Base-by-base conservation (phyloP, 2,329 filamentous ascomycete genomes). In the Clonostachys sp. region DNA sequence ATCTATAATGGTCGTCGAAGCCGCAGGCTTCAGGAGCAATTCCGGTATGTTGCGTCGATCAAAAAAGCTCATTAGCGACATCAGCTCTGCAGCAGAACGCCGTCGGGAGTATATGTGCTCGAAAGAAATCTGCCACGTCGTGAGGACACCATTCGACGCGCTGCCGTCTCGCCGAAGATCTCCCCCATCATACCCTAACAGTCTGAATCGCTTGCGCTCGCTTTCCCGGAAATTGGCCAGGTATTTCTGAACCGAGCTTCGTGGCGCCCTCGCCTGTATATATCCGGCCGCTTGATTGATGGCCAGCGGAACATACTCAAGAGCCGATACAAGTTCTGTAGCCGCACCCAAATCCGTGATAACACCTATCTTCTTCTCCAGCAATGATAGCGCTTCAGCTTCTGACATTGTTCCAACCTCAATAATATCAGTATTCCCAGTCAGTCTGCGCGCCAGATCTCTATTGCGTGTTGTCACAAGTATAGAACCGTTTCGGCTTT, bases 1-100 rank as follows among this genome's bases (percentile, higher is more conserved):
- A 8, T 24, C 24, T 24, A 24, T 24, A 8, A 24, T 24, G 7
- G 24, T 24, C 24, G 24, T 8, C 24, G 24, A 24, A 24, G 24
- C 24, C 24, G 46, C 16, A 68, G 48, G 13, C 36, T 51, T 24
- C 63, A 59, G 0, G 24, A 24, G 24, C 24, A 24, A 24, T 7
- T 24, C 24, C 24, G 66, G 64, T 16, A 75, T 72, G 7, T 60
- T 64, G 51, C 73, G 64, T 20, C 57, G 56, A 46, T 75, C 62
- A 51, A 71, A 75, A 49, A 71, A 68, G 57, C 70, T 72, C 66
- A 76, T 68, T 8, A 75, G 58, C 2, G 67, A 70, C 1, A 77
- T 50, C 12, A 75, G 53, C n/a, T 70, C 54, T 4, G 72, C 61
- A 7, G 72, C 73, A 5, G 59, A 59, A 6, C 46, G 57, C 42